Conservation (phyloP, 208 protist species). For the Naegleria gruberi region DNA sequence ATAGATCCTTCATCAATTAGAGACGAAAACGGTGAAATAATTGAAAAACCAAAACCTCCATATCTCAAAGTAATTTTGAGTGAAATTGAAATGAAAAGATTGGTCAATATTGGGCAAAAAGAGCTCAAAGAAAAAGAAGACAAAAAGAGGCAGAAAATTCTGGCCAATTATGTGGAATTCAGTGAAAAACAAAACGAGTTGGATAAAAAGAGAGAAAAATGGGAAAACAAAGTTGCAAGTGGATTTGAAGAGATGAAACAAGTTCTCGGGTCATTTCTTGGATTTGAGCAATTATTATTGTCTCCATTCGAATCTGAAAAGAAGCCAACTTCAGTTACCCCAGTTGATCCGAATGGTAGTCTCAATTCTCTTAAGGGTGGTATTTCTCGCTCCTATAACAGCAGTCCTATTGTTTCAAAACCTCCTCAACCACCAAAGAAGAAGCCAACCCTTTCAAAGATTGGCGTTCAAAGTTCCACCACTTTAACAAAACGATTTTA, state of each 20-base stretch:
- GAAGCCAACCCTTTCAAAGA: no score
- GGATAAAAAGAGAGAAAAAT: background rate
- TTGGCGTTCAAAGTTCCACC: no score
- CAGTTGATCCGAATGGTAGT: background rate
- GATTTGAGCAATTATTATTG: background rate
- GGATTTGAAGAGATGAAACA: background rate
- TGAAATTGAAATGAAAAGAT: background rate
- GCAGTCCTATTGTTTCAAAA: background rate
- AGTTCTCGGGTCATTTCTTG: background rate
- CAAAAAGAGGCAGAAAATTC: background rate
- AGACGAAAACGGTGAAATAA: conserved; percentile 14
- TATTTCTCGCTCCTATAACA: background rate
- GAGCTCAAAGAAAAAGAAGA: background rate
- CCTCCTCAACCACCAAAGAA: no score
- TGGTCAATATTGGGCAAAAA: background rate
- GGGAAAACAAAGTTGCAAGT: background rate
- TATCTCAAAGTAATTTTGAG: background rate
- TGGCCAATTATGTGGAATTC: background rate
- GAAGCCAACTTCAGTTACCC: background rate
- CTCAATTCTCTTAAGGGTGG: background rate
- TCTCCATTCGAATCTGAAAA: background rate
- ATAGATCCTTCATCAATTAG: background rate
- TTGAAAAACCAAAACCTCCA: background rate
- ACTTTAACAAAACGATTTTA: no score
- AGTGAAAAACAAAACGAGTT: background rate